Conservation (phyloP, 371 early-diverging fungal genomes). For the Mucor piriformis region DNA sequence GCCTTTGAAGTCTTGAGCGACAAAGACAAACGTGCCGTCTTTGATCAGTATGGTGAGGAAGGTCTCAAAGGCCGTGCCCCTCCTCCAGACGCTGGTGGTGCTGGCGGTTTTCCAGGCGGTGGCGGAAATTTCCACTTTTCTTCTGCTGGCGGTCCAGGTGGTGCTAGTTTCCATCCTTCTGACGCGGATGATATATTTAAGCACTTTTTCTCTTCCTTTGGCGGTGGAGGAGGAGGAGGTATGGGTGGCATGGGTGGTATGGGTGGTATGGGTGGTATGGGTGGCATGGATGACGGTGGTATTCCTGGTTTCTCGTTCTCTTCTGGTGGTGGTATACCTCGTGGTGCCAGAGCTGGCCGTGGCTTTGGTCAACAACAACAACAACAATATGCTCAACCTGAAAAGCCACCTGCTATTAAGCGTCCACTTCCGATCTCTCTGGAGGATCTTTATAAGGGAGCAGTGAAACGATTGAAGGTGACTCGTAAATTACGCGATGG, state of each 20-base stretch:
- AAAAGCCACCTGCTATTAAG: conserved; percentile 66
- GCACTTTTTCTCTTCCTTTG: conserved; percentile 79
- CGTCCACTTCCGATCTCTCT: conserved; percentile 79
- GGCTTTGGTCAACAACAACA: conserved; percentile 12
- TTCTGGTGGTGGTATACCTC: conserved; percentile 14
- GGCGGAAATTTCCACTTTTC: conserved; percentile 46
- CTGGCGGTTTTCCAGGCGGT: conserved; percentile 47
- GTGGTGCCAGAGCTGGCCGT: conserved; percentile 8
- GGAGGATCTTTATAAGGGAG: conserved; percentile 94
- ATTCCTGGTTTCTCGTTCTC: conserved; percentile 22
- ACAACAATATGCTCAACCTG: conserved; percentile 6
- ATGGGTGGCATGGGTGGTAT: conserved; percentile 21
- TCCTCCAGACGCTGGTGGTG: conserved; percentile 24
- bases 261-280: conserved; percentile 16
- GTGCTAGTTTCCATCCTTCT: conserved; percentile 70
- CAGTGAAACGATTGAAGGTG: conserved; percentile 92
- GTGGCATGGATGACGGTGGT: conserved; percentile 8
- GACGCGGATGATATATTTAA: conserved; percentile 92
- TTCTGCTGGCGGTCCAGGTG: conserved; percentile 38
- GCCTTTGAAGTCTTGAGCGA: conserved; percentile 99
- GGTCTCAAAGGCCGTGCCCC: conserved; percentile 73
- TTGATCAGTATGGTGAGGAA: conserved; percentile 91
- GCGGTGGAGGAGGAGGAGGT: conserved; percentile 33
- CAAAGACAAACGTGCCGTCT: conserved; percentile 82
- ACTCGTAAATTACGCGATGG: conserved; percentile 70